phyloP scores from a whole-genome alignment of 768 basidiomycete genomes.

The Psilocybe cubensis region DNA sequence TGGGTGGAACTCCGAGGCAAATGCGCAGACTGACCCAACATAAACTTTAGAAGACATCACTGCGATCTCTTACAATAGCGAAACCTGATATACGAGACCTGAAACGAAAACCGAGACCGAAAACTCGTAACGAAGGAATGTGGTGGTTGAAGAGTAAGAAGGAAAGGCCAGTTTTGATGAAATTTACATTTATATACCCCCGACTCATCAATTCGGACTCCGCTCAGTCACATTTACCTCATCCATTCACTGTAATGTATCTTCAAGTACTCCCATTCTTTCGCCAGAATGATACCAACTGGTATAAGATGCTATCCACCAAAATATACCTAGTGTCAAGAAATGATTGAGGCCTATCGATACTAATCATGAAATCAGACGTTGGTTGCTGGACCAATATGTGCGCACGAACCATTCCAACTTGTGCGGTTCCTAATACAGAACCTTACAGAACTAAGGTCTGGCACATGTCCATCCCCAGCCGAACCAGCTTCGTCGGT shows the following conservation, averaged over 20 bases:
- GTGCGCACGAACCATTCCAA: not conserved
- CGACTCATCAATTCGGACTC: slow-evolving; percentile 26
- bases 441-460: slow-evolving; percentile 1
- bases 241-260: slow-evolving; percentile 12
- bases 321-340: not conserved
- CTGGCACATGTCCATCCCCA: slow-evolving; percentile 20
- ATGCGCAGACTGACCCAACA: slow-evolving; percentile 88
- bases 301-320: not conserved
- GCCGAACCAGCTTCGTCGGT: slow-evolving; percentile 6
- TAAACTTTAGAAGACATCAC: slow-evolving; percentile 88
- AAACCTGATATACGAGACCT: slow-evolving; percentile 55
- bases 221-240: slow-evolving; percentile 29
- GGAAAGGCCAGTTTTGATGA: slow-evolving; percentile 31
- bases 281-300: not conserved
- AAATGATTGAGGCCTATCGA: not conserved
- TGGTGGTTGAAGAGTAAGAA: slow-evolving; percentile 53
- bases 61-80: slow-evolving; percentile 55
- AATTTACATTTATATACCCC: slow-evolving; percentile 29
- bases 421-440: not conserved
- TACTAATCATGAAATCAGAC: slow-evolving; percentile 1
- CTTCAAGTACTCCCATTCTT: slow-evolving; percentile 1
- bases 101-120: slow-evolving; percentile 59
- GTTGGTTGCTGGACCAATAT: not conserved
- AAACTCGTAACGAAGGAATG: slow-evolving; percentile 51
- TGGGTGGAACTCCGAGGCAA: slow-evolving; percentile 47